Evolutionary conservation across 176 grass and related monocot genomes (phyloP), one percentile per base, ranked within the genome.

Genomic region (Puccinellia tenuiflora): DNA sequence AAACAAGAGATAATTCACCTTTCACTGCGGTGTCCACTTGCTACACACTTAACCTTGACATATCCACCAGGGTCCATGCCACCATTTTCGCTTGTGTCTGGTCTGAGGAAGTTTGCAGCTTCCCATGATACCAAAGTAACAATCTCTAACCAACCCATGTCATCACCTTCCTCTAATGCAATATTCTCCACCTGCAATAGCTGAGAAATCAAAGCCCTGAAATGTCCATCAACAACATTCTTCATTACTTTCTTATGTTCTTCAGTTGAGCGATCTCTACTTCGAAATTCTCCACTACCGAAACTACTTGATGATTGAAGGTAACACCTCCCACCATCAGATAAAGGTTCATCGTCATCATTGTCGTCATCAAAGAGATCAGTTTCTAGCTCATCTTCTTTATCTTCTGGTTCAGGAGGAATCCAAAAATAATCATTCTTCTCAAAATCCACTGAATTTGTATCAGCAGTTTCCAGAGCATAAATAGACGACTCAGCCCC

Each of bases 31-130:
- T 96, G 74, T 68, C 96, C 93, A 70, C 77, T 91, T 30, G 85
- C 91, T 90, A 99, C 86, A 86, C 91, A 99, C 59, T 99, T 99
- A 78, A 99, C 90, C 85, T 99, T 99, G 24, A 99, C 91, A 85
- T 93, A 92, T 67, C 87, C 93, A 73, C 86, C 89, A 89, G 96
- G 96, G 90, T 99, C 96, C 93, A 99, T 96, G 45, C 88, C 82
- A 82, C 91, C 91, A 57, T 85, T 73, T 69, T 82, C 85, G 80
- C 92, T 92, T 48, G 89, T 92, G 84, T 99, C 96, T 87, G 93
- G 91, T 59, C 88, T 89, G 81, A 99, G 91, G 82, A 99, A 88
- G 60, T 91, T 89, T 78, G 93, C 89, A 76, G 93, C 96, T 91
- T 99, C 91, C 91, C 85, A 91, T 78, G 91, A 94, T 80, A 99